Conservation (phyloP, 441 rosid species). For the Jatropha podagrica region DNA sequence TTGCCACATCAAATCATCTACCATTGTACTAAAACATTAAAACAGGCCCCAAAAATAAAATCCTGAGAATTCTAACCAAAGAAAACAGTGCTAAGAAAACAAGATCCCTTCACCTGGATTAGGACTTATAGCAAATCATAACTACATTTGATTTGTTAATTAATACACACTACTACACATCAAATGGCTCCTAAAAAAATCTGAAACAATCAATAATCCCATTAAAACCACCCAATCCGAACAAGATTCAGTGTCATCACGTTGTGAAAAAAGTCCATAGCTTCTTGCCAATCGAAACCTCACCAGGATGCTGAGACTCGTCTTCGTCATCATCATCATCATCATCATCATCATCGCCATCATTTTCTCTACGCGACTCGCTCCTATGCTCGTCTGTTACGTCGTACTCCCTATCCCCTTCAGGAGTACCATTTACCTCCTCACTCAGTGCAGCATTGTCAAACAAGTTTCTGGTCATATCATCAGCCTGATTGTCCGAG, state of each 20-base stretch:
- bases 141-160: slow-evolving; percentile 38
- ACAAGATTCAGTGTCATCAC: slow-evolving; percentile 25
- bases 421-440: slow-evolving; percentile 74
- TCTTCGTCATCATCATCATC: slow-evolving; percentile 45
- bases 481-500: slow-evolving; percentile 37
- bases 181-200: slow-evolving; percentile 36
- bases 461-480: slow-evolving; percentile 38
- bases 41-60: slow-evolving; percentile 12
- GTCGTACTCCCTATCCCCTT: slow-evolving; percentile 34
- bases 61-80: slow-evolving; percentile 35
- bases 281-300: slow-evolving; percentile 82
- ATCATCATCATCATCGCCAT: slow-evolving; percentile 15
- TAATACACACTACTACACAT: slow-evolving; percentile 45
- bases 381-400: slow-evolving; percentile 36
- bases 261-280: slow-evolving; percentile 90
- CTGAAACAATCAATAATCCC: slow-evolving; percentile 25
- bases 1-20: slow-evolving; percentile 40
- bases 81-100: slow-evolving; percentile 19
- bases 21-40: background rate
- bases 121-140: slow-evolving; percentile 10
- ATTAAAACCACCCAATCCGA: slow-evolving; percentile 11
- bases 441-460: slow-evolving; percentile 58
- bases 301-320: slow-evolving; percentile 70
- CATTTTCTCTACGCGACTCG: slow-evolving; percentile 35
- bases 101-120: slow-evolving; percentile 18